Conservation (phyloP, 306 rosid species). For the Fragaria vesca region DNA sequence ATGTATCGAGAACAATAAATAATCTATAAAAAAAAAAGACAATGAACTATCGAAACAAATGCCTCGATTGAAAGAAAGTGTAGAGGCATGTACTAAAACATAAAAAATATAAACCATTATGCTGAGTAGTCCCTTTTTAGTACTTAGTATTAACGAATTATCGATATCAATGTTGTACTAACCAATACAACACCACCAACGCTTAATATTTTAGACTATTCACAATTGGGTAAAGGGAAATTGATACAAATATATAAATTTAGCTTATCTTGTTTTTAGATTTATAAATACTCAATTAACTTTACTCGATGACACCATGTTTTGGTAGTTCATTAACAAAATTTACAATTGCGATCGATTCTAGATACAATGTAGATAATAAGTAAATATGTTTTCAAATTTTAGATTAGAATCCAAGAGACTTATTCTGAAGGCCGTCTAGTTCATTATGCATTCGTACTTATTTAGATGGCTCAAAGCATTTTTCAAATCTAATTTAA, state of each 20-base stretch:
- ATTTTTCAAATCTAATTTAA: background rate
- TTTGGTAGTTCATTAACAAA: background rate
- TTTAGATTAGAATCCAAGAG: background rate
- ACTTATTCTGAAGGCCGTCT: background rate
- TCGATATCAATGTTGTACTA: constrained; percentile 13
- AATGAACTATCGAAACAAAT: background rate
- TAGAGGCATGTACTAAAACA: background rate
- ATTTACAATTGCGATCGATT: background rate
- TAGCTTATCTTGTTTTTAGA: background rate
- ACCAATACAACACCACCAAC: constrained; percentile 39
- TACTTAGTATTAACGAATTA: constrained; percentile 12
- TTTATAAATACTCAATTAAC: background rate
- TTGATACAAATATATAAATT: background rate
- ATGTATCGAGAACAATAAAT: background rate
- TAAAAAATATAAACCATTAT: constrained; percentile 3
- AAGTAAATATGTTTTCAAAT: background rate
- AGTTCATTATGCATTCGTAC: background rate
- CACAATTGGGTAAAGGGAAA: no score
- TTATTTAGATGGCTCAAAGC: background rate
- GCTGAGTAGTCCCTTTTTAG: constrained; percentile 27
- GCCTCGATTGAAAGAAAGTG: background rate
- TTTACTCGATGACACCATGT: no score
- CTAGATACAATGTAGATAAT: background rate
- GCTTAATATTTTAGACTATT: background rate
- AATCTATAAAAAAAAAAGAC: background rate